Percentiles rank a stretch among this genome's conserved stretches.
Evolutionary conservation across 2,329 filamentous ascomycete genomes (phyloP).

Genomic region (Botryosphaeria dothidea): DNA sequence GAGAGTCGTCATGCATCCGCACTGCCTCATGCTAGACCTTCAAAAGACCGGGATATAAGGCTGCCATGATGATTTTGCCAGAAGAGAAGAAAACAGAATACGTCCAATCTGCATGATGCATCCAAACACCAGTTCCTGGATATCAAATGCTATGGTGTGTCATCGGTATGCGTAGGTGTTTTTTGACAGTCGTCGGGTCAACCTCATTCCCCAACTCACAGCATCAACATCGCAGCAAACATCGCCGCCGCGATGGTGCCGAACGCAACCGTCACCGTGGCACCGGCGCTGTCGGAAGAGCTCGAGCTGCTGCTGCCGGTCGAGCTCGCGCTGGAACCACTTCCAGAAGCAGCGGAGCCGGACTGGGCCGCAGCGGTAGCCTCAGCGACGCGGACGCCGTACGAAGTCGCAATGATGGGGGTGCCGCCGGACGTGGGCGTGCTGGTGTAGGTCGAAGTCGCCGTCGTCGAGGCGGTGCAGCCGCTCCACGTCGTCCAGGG

Average conservation of each 20-base stretch:
- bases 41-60: slow-evolving; percentile 16
- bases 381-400: slow-evolving; percentile 35
- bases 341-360: background rate
- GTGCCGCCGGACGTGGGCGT: slow-evolving; percentile 30
- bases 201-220: background rate
- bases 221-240: slow-evolving; percentile 10
- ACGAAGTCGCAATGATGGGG: slow-evolving; percentile 24
- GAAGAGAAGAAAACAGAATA: background rate
- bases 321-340: background rate
- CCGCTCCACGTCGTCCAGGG: slow-evolving; percentile 39
- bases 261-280: slow-evolving; percentile 12
- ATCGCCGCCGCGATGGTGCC: slow-evolving; percentile 8
- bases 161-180: background rate
- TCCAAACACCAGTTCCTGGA: slow-evolving; percentile 12
- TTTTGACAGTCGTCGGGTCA: background rate
- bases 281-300: background rate
- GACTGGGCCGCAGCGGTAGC: slow-evolving; percentile 21
- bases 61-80: background rate
- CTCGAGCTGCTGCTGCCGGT: slow-evolving; percentile 1
- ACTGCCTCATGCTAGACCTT: slow-evolving; percentile 7
- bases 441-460: slow-evolving; percentile 31
- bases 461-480: slow-evolving; percentile 35
- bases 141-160: slow-evolving; percentile 1
- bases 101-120: slow-evolving; percentile 11
- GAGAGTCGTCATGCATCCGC: slow-evolving; percentile 9